A percentile compares a stretch with the other conserved stretches of the same genome.
phyloP scores from a whole-genome alignment of 768 basidiomycete genomes.

The Trametes punicea region DNA sequence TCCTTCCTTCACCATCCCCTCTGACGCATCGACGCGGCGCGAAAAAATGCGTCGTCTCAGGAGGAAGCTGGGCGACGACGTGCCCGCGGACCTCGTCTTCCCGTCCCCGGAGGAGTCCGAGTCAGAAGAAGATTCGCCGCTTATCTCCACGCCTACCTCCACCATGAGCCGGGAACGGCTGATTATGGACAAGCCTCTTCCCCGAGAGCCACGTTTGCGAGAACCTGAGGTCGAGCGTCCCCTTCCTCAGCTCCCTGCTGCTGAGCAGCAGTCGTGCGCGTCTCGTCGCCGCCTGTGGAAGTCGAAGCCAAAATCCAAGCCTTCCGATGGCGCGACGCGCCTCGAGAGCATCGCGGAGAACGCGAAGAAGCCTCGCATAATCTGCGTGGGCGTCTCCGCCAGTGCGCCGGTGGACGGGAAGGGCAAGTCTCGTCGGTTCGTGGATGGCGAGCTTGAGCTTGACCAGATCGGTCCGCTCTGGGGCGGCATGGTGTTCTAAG shows the following conservation, averaged over 20 bases:
- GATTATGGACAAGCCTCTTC: constrained; percentile 13
- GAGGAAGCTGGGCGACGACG: constrained; percentile 58
- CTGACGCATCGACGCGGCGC: constrained; percentile 40
- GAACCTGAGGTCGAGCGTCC: neutral
- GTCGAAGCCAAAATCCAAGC: constrained; percentile 6
- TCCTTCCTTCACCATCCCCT: constrained; percentile 38
- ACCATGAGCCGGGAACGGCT: constrained; percentile 15
- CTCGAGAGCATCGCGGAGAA: constrained; percentile 15
- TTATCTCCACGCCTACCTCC: constrained; percentile 12
- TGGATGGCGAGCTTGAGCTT: constrained; percentile 15
- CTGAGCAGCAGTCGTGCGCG: neutral
- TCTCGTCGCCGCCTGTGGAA: constrained; percentile 5
- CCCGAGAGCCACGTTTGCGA: neutral
- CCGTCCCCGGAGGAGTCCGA: constrained; percentile 28
- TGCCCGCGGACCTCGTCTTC: constrained; percentile 62
- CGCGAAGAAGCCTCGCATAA: constrained; percentile 1
- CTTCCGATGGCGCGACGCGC: constrained; percentile 4
- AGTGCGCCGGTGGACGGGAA: constrained; percentile 14
- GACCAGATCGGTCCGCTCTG: constrained; percentile 17
- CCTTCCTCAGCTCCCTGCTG: neutral
- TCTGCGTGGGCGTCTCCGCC: constrained; percentile 17
- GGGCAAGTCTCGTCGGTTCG: constrained; percentile 19
- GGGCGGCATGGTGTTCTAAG: neutral
- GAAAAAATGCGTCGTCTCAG: constrained; percentile 64
- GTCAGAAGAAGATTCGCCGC: constrained; percentile 18